Conservation (phyloP, 768 basidiomycete species). For the Dendrothele bispora region DNA sequence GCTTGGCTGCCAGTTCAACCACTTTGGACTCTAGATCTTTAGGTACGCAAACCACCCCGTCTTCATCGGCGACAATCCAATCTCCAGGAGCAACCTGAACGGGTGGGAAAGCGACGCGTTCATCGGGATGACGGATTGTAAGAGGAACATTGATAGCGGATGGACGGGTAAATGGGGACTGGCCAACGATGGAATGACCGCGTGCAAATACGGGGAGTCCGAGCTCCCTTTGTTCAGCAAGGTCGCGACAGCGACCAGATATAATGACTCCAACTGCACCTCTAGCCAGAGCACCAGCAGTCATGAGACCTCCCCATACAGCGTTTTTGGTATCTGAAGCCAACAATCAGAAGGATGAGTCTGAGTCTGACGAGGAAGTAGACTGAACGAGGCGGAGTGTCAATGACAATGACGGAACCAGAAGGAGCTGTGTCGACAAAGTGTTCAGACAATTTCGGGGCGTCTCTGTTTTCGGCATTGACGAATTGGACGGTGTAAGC, state of each 20-base stretch:
- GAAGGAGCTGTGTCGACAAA: constrained; percentile 79
- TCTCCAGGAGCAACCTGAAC: constrained; percentile 72
- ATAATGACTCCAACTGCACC: constrained; percentile 76
- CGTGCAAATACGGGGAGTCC: constrained; percentile 83
- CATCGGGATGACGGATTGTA: constrained; percentile 45
- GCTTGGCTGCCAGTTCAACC: constrained; percentile 54
- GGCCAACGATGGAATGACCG: constrained; percentile 82
- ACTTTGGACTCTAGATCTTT: constrained; percentile 52
- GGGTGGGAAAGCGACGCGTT: constrained; percentile 43
- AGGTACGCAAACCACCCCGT: constrained; percentile 87
- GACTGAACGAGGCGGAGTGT: constrained; percentile 65
- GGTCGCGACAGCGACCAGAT: constrained; percentile 82
- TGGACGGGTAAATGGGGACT: constrained; percentile 80
- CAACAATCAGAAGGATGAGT: not conserved
- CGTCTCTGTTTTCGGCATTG: constrained; percentile 47
- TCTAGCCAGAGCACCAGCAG: constrained; percentile 76
- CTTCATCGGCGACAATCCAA: constrained; percentile 82
- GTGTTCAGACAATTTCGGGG: constrained; percentile 68
- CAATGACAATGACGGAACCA: constrained; percentile 71
- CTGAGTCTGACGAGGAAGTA: constrained; percentile 12
- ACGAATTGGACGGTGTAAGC: constrained; percentile 92
- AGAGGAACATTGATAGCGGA: constrained; percentile 73
- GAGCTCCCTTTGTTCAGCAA: constrained; percentile 69
- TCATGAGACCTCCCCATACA: constrained; percentile 93
- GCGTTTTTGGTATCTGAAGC: constrained; percentile 68